Conservation (phyloP, 176 grass and related monocot species). For the Oryza brachyantha region DNA sequence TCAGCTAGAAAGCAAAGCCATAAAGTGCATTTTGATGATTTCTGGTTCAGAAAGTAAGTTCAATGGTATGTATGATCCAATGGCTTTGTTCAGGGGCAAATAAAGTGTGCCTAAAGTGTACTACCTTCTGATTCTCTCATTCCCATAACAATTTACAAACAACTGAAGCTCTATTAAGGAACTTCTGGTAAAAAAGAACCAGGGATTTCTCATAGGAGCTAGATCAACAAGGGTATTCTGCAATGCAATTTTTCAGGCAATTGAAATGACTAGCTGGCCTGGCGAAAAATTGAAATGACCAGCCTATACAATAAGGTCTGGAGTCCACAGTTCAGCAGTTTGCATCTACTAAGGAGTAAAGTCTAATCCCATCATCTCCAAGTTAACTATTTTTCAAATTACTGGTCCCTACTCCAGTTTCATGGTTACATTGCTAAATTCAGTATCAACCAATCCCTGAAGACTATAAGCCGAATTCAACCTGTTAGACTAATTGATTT, state of each 20-base stretch:
- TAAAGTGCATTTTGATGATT: background rate
- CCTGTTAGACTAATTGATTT: background rate
- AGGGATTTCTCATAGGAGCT: background rate
- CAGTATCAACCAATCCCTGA: background rate
- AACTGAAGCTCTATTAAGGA: background rate
- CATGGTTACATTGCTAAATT: background rate
- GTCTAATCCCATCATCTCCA: background rate
- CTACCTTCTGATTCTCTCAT: background rate
- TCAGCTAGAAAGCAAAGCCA: background rate
- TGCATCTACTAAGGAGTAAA: background rate
- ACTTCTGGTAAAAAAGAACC: background rate
- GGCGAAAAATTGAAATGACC: background rate
- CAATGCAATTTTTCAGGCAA: too few species aligned
- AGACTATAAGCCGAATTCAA: background rate
- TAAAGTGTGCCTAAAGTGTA: background rate
- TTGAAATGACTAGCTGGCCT: background rate
- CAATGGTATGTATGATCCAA: background rate
- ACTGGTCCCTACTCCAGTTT: background rate
- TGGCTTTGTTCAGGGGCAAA: background rate
- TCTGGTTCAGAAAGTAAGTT: conserved; percentile 1
- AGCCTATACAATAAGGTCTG: background rate
- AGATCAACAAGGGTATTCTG: background rate
- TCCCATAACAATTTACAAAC: background rate
- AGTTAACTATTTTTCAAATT: background rate
- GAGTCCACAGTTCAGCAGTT: background rate